Evolutionary conservation across 2,329 filamentous ascomycete genomes (phyloP).

Genomic region (Phoma sp.): DNA sequence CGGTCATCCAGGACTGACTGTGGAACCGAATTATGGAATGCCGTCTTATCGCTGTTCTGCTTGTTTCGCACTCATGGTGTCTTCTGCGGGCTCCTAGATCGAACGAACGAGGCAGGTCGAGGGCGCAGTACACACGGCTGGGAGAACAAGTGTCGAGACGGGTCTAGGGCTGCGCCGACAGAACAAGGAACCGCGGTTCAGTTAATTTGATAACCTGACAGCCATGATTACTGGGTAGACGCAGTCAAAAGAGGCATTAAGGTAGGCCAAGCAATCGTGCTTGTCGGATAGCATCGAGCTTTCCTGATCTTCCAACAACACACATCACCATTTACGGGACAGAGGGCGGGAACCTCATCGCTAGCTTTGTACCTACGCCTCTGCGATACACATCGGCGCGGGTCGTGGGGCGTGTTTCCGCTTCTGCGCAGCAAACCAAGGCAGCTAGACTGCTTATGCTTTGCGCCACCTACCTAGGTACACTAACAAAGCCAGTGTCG

Average conservation of each 20-base stretch:
- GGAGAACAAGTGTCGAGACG: not conserved
- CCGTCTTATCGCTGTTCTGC: not conserved
- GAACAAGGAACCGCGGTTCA: slow-evolving; percentile 18
- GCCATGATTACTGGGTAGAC: slow-evolving; percentile 9
- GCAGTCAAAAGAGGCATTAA: slow-evolving; percentile 31
- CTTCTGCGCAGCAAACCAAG: not conserved
- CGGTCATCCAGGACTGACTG: not conserved
- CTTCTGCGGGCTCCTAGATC: not conserved
- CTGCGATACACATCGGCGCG: not conserved
- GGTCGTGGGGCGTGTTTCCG: not conserved
- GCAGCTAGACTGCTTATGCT: not conserved
- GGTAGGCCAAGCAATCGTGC: slow-evolving; percentile 43
- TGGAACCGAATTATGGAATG: not conserved
- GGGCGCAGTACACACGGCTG: slow-evolving; percentile 6
- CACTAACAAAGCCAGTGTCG: not conserved
- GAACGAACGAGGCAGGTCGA: slow-evolving; percentile 2
- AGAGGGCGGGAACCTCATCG: not conserved
- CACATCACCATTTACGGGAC: not conserved
- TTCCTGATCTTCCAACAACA: slow-evolving; percentile 19
- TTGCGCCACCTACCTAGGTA: not conserved
- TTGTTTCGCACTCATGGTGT: not conserved
- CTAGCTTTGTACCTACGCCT: not conserved
- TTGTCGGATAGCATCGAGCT: slow-evolving; percentile 31
- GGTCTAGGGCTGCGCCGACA: slow-evolving; percentile 25
- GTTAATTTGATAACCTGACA: slow-evolving; percentile 3